phyloP scores from a whole-genome alignment of 305 asterid species.

The Fraxinus baroniana region DNA sequence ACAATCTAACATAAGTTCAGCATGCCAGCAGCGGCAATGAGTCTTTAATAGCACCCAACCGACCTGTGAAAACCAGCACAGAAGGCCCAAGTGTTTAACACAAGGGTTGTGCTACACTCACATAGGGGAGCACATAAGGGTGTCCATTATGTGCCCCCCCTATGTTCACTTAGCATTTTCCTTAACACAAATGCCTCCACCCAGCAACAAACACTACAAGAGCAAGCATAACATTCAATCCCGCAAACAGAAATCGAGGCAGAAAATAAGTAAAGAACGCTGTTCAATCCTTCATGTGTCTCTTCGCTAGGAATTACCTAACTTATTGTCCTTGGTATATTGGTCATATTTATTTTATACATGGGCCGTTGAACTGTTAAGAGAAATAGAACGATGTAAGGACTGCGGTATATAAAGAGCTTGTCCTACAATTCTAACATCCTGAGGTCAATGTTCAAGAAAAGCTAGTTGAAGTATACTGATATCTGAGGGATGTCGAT shows the following conservation, averaged over 20 bases:
- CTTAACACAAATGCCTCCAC: neutral
- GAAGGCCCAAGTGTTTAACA: neutral
- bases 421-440: conserved; percentile 10
- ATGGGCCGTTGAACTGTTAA: neutral
- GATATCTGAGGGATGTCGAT: conserved; percentile 83
- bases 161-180: too few relatives aligned
- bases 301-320: neutral
- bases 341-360: neutral
- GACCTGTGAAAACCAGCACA: neutral
- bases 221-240: neutral
- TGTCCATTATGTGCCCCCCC: too few relatives aligned
- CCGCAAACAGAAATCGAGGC: neutral
- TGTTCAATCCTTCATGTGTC: neutral
- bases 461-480: conserved; percentile 56
- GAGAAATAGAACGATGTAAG: neutral
- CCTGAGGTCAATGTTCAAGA: conserved; percentile 3
- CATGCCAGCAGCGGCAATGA: neutral
- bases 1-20: neutral
- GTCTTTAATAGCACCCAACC: neutral
- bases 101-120: too few relatives aligned
- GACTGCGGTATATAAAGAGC: neutral
- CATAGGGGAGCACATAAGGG: too few relatives aligned
- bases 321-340: neutral
- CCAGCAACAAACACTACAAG: neutral
- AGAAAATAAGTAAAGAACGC: neutral